Base-by-base conservation (phyloP, 495 filamentous ascomycete species). In the Wilcoxina mikolae region DNA sequence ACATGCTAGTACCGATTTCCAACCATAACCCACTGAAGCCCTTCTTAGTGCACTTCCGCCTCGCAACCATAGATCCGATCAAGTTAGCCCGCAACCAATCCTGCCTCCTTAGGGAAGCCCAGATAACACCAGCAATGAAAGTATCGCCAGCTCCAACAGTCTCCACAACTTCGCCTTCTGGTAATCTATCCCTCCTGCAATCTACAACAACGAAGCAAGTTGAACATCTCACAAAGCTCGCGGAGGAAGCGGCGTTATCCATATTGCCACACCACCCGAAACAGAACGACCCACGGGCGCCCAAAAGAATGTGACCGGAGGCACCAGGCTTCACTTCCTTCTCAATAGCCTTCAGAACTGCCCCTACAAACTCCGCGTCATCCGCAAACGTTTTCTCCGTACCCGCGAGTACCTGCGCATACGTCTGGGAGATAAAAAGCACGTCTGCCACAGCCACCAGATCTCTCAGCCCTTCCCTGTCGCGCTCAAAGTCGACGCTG, bases 101-200 rank as follows among this genome's bases (percentile, higher is more conserved):
- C 11, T 58, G 12, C 11, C 29, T 43, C 29, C 17, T 25, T 2
- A 11, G 3, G 12, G 12, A 7, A 18, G 43, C 9, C 43, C 43
- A 46, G 7, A 60, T 43, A 24, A 58, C 58, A 22, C 42, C 58
- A 43, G 58, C 58, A 12, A 58, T 58, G 51, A 58, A 60, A 3
- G 55, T 54, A 49, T 60, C 58, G 3, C 58, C 58, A 11, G 58
- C 58, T 2, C 58, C 58, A 2, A 56, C 52, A 18, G 58, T 60
- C 51, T 58, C 58, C 26, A 60, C 29, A 38, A n/a, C 31, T 38
- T 38, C n/a, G 7, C n/a, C n/a, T 38, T n/a, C 31, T 38, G 31
- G 31, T n/a, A n/a, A n/a, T n/a, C n/a, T n/a, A n/a, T n/a, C n/a
- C n/a, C n/a, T n/a, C n/a, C n/a, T n/a, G n/a, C n/a, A n/a, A n/a